Base-by-base conservation (phyloP, 352 stramenopile genomes). In the Phytopythium sindhum region DNA sequence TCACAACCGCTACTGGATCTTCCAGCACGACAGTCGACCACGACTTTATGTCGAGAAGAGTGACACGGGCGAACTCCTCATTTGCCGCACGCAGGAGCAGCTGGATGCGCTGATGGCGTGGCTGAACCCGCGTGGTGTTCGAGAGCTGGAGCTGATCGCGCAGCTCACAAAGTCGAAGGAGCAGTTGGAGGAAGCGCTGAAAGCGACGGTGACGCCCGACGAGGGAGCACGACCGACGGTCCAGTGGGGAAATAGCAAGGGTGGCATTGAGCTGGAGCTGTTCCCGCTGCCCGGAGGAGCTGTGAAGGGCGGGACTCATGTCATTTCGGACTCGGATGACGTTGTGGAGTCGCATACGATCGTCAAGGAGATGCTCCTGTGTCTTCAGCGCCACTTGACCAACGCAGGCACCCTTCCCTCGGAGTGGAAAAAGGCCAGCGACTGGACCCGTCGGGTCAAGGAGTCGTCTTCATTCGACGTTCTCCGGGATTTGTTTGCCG, bases 1-100 rank as follows among this genome's bases (percentile, higher is more conserved):
- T 31, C 83, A 91, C 69, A 91, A 91, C 58, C 77, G 77, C 11
- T 95, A 95, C 58, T 95, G 78, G 71, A 69, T 87, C 44, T 95
- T 95, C 64, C 81, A 80, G 56, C 76, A 88, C 37, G 84, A 91
- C 69, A 77, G 68, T 9, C 76, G 74, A n/a, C 63, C 71, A 17
- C 71, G 81, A 6, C 57, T 91, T 42, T 95, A 90, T 24, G 79
- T 95, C 24, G 82, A 93, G 55, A 78, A 78, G 48, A 77, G 66
- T 50, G 81, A 91, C 28, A 74, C 78, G 10, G 86, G 86, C 29
- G 70, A 87, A 35, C 89, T 93, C 39, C 64, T 82, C 7, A 61
- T 83, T 28, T 86, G 81, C 52, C 74, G 56, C 11, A 74, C 66
- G 17, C 67, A 75, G 61, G 54, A 64, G 5, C 63, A 90, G n/a